A percentile compares a stretch with the other conserved stretches of the same genome.
phyloP scores from a whole-genome alignment of 305 asterid species.

The Fraxinus velutina region DNA sequence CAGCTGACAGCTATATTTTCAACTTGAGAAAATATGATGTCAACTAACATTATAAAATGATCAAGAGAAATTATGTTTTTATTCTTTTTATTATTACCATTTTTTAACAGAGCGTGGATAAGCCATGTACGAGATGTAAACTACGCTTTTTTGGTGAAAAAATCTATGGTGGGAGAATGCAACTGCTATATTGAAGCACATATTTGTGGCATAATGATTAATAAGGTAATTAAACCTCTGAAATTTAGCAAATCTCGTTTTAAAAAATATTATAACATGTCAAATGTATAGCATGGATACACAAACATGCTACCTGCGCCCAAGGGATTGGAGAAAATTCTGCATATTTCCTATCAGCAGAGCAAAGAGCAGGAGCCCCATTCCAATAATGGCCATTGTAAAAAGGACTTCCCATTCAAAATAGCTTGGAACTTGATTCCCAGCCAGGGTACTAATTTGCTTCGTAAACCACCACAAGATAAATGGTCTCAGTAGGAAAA shows the following conservation, averaged over 20 bases:
- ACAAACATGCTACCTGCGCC: conserved; percentile 55
- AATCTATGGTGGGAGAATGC: not conserved
- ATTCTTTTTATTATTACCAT: not conserved
- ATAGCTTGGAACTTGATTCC: conserved; percentile 79
- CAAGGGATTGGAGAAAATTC: conserved; percentile 84
- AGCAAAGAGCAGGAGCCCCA: conserved; percentile 82
- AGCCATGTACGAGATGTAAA: not conserved
- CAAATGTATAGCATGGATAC: not conserved
- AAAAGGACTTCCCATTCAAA: conserved; percentile 76
- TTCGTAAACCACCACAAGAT: conserved; percentile 20
- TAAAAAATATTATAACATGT: not conserved
- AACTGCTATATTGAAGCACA: not conserved
- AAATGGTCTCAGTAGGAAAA: conserved; percentile 2
- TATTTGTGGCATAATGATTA: not conserved
- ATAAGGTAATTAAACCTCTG: not conserved
- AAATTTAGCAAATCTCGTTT: not conserved
- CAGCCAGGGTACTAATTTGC: conserved; percentile 90
- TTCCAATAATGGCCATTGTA: conserved; percentile 71
- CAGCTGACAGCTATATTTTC: not conserved
- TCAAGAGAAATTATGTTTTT: not conserved
- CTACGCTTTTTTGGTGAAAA: not conserved
- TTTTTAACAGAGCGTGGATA: not conserved
- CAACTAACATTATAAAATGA: not conserved
- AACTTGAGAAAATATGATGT: not conserved
- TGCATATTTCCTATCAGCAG: conserved; percentile 86